These are phyloP conservation scores for Ceratobasidium sp. DNA, from an alignment of 1,284 basidiomycete genomes.

Conservation along the genomic window DNA sequence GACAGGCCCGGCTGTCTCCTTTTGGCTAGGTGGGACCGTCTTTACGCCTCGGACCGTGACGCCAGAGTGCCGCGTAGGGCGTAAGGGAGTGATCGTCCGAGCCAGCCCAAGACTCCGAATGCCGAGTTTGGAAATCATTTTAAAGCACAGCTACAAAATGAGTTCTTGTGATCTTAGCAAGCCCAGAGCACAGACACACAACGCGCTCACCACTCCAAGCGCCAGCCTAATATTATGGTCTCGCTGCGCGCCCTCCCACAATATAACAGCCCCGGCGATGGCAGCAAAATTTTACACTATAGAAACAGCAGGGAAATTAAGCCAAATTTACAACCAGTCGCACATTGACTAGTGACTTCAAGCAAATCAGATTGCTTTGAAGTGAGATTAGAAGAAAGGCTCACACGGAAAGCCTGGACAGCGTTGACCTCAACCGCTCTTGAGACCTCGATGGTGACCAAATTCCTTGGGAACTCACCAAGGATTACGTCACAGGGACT, in stretches of 20 bases:
- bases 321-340: not conserved
- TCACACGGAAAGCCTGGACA: not conserved
- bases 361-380: too few species aligned
- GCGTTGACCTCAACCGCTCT: not conserved
- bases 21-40: not conserved
- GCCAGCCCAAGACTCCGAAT: slow-evolving; percentile 7
- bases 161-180: not conserved
- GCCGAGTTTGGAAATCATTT: slow-evolving; percentile 28
- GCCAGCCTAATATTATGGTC: not conserved
- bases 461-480: not conserved
- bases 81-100: slow-evolving; percentile 14
- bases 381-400: slow-evolving; percentile 3
- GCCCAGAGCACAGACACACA: not conserved
- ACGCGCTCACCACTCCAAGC: slow-evolving; percentile 1
- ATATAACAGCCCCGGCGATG: not conserved
- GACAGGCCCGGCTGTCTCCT: not conserved
- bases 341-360: not conserved
- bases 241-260: not conserved
- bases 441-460: not conserved
- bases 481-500: not conserved
- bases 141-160: slow-evolving; percentile 14
- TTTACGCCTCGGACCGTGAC: slow-evolving; percentile 11
- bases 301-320: slow-evolving; percentile 1
- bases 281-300: slow-evolving; percentile 3
- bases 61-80: slow-evolving; percentile 16